Conservation (phyloP, 192 early-diverging fungal genomes). For the Backusella luteola region DNA sequence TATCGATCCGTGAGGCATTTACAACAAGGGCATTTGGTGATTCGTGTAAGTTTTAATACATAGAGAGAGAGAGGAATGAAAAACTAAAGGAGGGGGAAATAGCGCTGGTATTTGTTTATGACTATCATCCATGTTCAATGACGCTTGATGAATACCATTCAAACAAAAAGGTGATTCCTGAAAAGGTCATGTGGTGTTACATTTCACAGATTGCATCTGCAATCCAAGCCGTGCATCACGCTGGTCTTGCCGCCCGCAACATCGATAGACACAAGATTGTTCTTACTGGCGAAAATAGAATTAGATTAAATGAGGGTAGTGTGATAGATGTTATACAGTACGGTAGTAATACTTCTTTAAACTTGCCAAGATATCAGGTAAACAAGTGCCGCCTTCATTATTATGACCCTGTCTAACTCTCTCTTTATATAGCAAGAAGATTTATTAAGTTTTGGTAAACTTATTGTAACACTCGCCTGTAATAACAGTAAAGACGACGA, state of each 20-base stretch:
- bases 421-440: constrained; percentile 68
- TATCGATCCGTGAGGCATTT: constrained; percentile 90
- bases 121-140: constrained; percentile 82
- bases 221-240: constrained; percentile 76
- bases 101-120: constrained; percentile 92
- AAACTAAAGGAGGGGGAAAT: not conserved
- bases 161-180: constrained; percentile 49
- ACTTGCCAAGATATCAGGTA: constrained; percentile 57
- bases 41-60: constrained; percentile 55
- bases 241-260: constrained; percentile 73
- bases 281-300: constrained; percentile 76
- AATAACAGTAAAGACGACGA: not conserved
- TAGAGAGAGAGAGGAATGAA: not conserved
- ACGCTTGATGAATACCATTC: constrained; percentile 71
- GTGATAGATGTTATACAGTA: constrained; percentile 68
- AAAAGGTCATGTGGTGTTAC: constrained; percentile 74
- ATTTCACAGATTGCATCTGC: constrained; percentile 74
- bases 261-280: constrained; percentile 82
- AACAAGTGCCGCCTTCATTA: not conserved
- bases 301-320: constrained; percentile 70
- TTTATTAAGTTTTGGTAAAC: constrained; percentile 73
- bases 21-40: constrained; percentile 96
- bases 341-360: constrained; percentile 57
- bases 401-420: too few species aligned
- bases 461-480: constrained; percentile 74